Evolutionary conservation across 192 early-diverging fungal genomes (phyloP).

Genomic region (Globomyces pollinis-pini): DNA sequence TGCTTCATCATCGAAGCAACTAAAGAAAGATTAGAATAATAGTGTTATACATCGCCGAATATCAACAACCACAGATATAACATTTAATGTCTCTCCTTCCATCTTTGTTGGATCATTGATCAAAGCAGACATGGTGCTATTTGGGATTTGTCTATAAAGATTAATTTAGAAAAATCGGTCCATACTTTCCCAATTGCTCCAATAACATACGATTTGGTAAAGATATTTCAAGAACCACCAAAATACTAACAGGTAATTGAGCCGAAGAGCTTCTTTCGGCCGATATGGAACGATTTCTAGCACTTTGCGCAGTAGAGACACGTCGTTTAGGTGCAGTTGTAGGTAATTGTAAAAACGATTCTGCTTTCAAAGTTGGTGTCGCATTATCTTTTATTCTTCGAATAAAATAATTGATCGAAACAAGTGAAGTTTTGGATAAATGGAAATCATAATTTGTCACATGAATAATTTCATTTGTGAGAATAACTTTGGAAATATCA

Average conservation of each 20-base stretch:
- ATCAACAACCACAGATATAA: neutral
- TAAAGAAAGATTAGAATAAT: too few relatives aligned
- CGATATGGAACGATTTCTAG: too few relatives aligned
- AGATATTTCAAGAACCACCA: neutral
- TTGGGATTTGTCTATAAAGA: neutral
- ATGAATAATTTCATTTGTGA: neutral
- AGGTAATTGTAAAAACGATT: too few relatives aligned
- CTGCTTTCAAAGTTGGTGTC: too few relatives aligned
- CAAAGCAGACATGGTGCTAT: neutral
- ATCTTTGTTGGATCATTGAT: neutral
- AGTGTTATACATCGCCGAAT: conserved; percentile 1
- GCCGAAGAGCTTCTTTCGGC: too few relatives aligned
- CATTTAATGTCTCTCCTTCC: neutral
- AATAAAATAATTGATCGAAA: too few relatives aligned
- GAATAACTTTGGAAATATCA: neutral
- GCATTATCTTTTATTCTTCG: too few relatives aligned
- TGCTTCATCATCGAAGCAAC: too few relatives aligned
- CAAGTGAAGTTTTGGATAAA: too few relatives aligned
- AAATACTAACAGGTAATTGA: neutral
- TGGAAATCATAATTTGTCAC: neutral
- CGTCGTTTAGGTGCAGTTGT: too few relatives aligned
- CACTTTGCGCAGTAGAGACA: too few relatives aligned
- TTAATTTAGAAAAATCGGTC: too few relatives aligned
- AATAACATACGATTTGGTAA: neutral
- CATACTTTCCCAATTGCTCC: neutral